Percentiles rank a stretch among this genome's conserved stretches.
Evolutionary conservation across 192 early-diverging fungal genomes (phyloP).

Genomic region (Gigaspora rosea): DNA sequence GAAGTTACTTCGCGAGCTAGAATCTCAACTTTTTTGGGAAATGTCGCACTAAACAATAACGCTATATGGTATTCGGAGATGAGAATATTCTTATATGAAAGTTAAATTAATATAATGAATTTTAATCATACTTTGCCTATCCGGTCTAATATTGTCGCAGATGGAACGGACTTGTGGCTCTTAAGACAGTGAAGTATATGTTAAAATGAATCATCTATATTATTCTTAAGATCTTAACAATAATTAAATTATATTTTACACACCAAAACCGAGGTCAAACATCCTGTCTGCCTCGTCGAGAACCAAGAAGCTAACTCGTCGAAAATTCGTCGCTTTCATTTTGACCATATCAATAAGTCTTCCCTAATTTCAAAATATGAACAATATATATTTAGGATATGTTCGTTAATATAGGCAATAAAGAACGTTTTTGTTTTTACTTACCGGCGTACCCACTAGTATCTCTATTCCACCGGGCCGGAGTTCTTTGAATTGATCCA

Average conservation of each 20-base stretch:
- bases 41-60: slow-evolving; percentile 80
- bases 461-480: slow-evolving; percentile 71
- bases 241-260: slow-evolving; percentile 16
- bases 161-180: slow-evolving; percentile 80
- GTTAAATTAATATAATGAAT: neutral
- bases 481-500: slow-evolving; percentile 82
- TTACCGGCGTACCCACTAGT: slow-evolving; percentile 73
- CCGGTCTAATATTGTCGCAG: slow-evolving; percentile 78
- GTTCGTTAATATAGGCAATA: neutral
- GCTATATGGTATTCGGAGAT: slow-evolving; percentile 38
- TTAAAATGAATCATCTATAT: neutral
- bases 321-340: slow-evolving; percentile 83
- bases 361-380: slow-evolving; percentile 42
- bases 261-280: slow-evolving; percentile 93
- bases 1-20: slow-evolving; percentile 70
- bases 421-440: neutral
- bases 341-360: slow-evolving; percentile 86
- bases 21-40: slow-evolving; percentile 68
- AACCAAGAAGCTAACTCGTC: slow-evolving; percentile 81
- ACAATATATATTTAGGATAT: neutral
- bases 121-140: slow-evolving; percentile 68
- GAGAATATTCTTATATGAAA: neutral
- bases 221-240: neutral
- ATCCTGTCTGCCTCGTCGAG: slow-evolving; percentile 97
- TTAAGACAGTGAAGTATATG: slow-evolving; percentile 19